Evolutionary conservation across 2,329 filamentous ascomycete genomes (phyloP).

Genomic region (Colletotrichum liaoningense): DNA sequence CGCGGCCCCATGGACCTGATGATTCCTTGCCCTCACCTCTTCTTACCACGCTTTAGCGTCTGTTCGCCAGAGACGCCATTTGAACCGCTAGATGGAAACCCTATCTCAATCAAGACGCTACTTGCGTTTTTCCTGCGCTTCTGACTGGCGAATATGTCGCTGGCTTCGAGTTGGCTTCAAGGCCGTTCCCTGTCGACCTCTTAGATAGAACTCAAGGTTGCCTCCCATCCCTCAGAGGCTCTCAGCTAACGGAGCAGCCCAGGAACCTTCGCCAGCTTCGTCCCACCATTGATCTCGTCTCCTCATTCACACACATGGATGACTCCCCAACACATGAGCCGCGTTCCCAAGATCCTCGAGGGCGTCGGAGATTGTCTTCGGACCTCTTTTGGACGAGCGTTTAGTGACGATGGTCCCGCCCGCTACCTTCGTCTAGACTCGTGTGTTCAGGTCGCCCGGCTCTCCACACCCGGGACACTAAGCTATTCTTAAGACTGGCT

Average conservation of each 20-base stretch:
- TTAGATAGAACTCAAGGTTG: background rate
- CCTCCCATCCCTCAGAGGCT: background rate
- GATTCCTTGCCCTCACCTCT: background rate
- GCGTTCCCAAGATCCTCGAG: conserved; percentile 3
- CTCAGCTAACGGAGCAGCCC: background rate
- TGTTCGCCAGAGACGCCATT: conserved; percentile 29
- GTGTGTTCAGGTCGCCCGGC: background rate
- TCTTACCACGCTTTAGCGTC: conserved; percentile 28
- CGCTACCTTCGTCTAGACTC: background rate
- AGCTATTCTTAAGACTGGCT: conserved; percentile 21
- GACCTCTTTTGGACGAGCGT: background rate
- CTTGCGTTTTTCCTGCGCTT: background rate
- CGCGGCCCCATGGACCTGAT: background rate
- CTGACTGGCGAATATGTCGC: conserved; percentile 1
- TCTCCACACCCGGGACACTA: conserved; percentile 8
- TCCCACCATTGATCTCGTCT: background rate
- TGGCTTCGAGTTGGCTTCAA: background rate
- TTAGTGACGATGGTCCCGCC: background rate
- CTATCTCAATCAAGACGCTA: conserved; percentile 18
- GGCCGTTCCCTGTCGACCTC: background rate
- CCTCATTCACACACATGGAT: background rate
- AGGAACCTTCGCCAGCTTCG: background rate
- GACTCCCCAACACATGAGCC: background rate
- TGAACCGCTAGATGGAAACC: conserved; percentile 8
- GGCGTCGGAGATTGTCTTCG: background rate